Evolutionary conservation across 176 grass and related monocot genomes (phyloP), one percentile per base, ranked within the genome.

Genomic region (Oryza australiensis): DNA sequence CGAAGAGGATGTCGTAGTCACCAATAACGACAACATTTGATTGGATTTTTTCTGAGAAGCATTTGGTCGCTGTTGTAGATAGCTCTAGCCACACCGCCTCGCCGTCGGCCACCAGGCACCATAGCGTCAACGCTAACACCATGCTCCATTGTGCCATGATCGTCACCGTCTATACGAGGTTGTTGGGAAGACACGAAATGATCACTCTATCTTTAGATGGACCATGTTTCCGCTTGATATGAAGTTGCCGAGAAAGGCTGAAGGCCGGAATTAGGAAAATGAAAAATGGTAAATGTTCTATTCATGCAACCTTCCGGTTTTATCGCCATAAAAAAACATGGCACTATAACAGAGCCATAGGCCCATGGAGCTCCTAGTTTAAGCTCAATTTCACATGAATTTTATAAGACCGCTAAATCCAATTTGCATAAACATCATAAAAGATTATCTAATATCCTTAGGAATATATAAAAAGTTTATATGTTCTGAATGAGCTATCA

Each of bases 31-130:
- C 62, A 20, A 84, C 80, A 78, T 91, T 91, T 0, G 75, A 79
- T 15, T 89, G 92, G 84, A 94, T 94, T 72, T 91, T 80, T 84
- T 94, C 86, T 8, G 80, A 89, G 32, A 89, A 22, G 62, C 92
- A 91, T 71, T 89, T 91, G 8, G 67, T 41, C 22, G 51, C 76
- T 26, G 74, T 79, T 12, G 83, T 35, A 0, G 72, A 13, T 76
- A 94, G 48, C 74, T 94, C 80, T 10, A 91, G 35, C 92, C 89
- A 94, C 62, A 91, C 83, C 9, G 86, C 80, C 20, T 59, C 80
- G 32, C 32, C 88, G 27, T 55, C 12, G 68, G 71, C 20, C 0
- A 64, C 18, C 5, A 80, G 67, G 15, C 85, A 73, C 64, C 62
- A 81, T 64, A 73, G 46, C 35, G 70, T 33, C 72, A 43, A 30